Percentiles rank a stretch among this genome's conserved stretches.
phyloP scores from a whole-genome alignment of 148 eudicot genomes.

The Beta vulgaris region DNA sequence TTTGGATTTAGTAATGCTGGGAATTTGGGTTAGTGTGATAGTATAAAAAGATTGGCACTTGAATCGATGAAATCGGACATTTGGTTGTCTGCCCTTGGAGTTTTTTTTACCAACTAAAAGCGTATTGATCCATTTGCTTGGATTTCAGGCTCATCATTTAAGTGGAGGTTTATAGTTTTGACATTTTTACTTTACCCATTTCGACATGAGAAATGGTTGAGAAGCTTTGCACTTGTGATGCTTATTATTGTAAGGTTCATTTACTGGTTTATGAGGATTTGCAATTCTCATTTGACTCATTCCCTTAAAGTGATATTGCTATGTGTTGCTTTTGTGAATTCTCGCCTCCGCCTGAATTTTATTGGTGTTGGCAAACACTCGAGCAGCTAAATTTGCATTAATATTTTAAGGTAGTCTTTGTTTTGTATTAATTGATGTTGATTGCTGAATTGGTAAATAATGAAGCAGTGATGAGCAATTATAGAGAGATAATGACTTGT shows the following conservation, averaged over 20 bases:
- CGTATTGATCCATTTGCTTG: too few species aligned
- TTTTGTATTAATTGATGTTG: background rate
- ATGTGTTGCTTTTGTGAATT: background rate
- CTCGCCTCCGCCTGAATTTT: background rate
- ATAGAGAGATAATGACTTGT: background rate
- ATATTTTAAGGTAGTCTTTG: background rate
- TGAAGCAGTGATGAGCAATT: background rate
- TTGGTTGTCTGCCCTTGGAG: too few species aligned
- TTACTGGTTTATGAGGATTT: background rate
- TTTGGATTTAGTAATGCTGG: background rate
- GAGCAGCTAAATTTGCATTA: background rate
- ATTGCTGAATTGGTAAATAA: background rate
- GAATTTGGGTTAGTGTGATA: too few species aligned
- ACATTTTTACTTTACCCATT: too few species aligned
- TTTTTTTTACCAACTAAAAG: too few species aligned
- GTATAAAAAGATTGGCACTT: too few species aligned
- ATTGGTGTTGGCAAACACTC: background rate
- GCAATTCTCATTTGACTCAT: constrained; percentile 7
- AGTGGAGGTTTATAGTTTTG: too few species aligned
- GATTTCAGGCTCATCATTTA: too few species aligned
- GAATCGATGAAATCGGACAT: too few species aligned
- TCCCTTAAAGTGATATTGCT: background rate
- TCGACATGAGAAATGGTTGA: background rate
- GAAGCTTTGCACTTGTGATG: background rate
- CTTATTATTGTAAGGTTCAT: background rate